Base-by-base conservation (phyloP, 2,329 filamentous ascomycete species). In the Akanthomyces dipterigenus region DNA sequence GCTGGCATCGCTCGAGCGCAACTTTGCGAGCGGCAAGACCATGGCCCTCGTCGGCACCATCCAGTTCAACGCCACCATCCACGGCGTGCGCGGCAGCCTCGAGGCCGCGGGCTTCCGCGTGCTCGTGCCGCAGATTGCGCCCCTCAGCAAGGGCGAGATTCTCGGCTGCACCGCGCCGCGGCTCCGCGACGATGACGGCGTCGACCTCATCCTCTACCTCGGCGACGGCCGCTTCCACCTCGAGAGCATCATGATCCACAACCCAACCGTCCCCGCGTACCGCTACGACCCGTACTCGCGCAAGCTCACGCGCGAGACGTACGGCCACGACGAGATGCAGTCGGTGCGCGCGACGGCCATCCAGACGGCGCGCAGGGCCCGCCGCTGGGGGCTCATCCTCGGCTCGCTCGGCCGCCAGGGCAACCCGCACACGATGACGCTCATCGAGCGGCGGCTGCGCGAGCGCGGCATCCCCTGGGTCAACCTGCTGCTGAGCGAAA, bases 181-280 rank as follows among this genome's bases (percentile, higher is more conserved):
- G 24, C 79, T 93, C 3, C 72, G 79, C 16, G 73, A 82, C 12
- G 79, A 79, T 12, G 82, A 83, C 51, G 77, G 75, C 46, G 84
- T 93, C 24, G 90, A 96, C 70, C 76, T 91, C 65, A 88, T 97
- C 50, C 79, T 97, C 1, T 97, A 97, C 72, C 85, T 97, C 16
- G 93, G 93, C 51, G 93, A 97, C 70, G 93, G 93, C 14, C 85
- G 93, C 63, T 97, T 97, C 78, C 95, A 99, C 73, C 88, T 99
- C 48, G 95, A 99, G 76, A 96, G 91, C 70, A 93, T 96, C 70
- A 99, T 99, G 93, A 99, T 99, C 66, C 95, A 98, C 72, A 99
- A 99, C 75, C 95, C 96, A 0, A 77, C 80, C 5, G 85, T 97
- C 40, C 90, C 93, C 0, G 93, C 96, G 2, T 99, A 97, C 76